phyloP scores from a whole-genome alignment of 192 early-diverging fungal species.

The Phycomyces nitens region DNA sequence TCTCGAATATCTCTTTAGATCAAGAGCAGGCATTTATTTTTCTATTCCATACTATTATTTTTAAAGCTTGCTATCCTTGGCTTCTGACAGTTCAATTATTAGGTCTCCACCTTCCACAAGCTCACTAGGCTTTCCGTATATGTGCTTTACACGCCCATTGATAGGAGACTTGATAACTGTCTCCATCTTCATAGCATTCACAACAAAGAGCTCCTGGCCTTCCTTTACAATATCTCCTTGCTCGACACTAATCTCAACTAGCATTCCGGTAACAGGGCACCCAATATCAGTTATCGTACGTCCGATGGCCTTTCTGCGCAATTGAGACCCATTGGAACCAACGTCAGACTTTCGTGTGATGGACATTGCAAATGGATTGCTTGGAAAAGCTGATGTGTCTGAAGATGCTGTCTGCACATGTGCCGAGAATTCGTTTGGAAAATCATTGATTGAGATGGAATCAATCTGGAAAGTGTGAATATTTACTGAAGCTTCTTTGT shows the following conservation, averaged over 20 bases:
- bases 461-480: slow-evolving; percentile 20
- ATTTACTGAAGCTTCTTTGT: neutral
- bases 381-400: neutral
- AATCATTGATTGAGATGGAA: slow-evolving; percentile 23
- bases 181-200: slow-evolving; percentile 41
- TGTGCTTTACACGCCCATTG: slow-evolving; percentile 10
- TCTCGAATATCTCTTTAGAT: no score
- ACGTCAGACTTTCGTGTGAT: slow-evolving; percentile 18
- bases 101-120: slow-evolving; percentile 35
- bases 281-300: slow-evolving; percentile 16
- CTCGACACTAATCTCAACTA: slow-evolving; percentile 28
- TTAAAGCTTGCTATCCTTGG: slow-evolving; percentile 29
- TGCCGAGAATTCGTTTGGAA: slow-evolving; percentile 24
- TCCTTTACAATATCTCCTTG: slow-evolving; percentile 18
- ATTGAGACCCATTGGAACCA: neutral
- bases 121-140: slow-evolving; percentile 26
- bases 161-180: slow-evolving; percentile 26
- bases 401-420: slow-evolving; percentile 1
- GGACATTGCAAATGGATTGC: slow-evolving; percentile 5
- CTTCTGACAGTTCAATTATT: slow-evolving; percentile 18
- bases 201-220: slow-evolving; percentile 30
- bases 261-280: slow-evolving; percentile 29
- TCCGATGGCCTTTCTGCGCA: slow-evolving; percentile 22
- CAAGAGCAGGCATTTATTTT: neutral
- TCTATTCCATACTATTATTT: neutral